Conservation (phyloP, 2,329 filamentous ascomycete genomes). For the Fusarium pseudonygamai region DNA sequence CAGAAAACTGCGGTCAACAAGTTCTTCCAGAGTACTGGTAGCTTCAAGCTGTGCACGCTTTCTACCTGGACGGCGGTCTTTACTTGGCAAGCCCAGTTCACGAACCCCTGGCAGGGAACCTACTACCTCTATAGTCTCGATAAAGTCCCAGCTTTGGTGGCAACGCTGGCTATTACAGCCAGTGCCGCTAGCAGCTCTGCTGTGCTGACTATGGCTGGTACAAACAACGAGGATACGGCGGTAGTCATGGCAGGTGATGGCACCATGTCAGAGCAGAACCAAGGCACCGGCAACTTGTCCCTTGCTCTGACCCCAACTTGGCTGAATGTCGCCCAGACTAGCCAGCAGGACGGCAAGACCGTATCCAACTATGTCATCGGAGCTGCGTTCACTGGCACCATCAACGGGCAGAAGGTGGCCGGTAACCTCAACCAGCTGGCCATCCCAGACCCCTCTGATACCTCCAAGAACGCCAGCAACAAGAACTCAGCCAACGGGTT, state of each 20-base stretch:
- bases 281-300: background rate
- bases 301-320: fast-evolving
- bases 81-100: constrained; percentile 1
- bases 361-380: background rate
- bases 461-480: background rate
- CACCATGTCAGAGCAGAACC: background rate
- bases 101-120: background rate
- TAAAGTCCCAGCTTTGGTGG: background rate
- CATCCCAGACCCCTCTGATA: background rate
- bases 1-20: background rate
- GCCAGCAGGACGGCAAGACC: background rate
- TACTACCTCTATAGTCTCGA: background rate
- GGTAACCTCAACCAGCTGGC: background rate
- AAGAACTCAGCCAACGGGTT: background rate
- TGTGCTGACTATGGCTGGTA: background rate
- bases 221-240: background rate
- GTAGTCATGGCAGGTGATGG: background rate
- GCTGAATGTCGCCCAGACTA: background rate
- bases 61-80: background rate
- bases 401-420: background rate
- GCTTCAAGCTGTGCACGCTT: background rate
- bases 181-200: background rate
- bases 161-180: background rate
- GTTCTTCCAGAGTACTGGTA: background rate
- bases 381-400: background rate